Base-by-base conservation (phyloP, 805 yeast species). In the Isabelozyma heimii region DNA sequence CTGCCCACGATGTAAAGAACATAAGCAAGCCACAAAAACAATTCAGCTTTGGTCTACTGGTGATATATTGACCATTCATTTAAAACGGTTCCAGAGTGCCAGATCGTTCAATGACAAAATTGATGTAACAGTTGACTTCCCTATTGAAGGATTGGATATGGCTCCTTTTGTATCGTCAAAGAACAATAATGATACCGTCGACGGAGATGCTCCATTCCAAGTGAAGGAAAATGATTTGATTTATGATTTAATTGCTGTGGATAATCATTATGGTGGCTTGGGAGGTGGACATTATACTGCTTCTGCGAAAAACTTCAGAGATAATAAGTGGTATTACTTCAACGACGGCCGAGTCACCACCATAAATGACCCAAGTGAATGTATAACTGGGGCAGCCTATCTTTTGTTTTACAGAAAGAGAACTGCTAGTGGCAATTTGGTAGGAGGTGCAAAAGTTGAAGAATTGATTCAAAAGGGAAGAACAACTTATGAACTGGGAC, bases 251-350 rank as follows among this genome's bases (percentile, higher is more conserved):
- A 77, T 89, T 58, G 98, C 94, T 0, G 97, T 94, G 17, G 98
- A 91, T 63, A 94, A 92, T 63, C 99, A 94, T 62, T 91, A 78
- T 63, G 99, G 98, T 45, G 97, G 97, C 0, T 73, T 92, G 15
- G 97, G 98, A 0, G 98, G 98, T 4, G 98, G 99, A 1, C 98
- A 94, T 71, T 92, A 94, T 66, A 94, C 99, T 1, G 88, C 98
- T 0, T 86, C 83, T 59, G 97, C 81, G 0, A 87, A 85, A 63
- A 91, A 91, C 60, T 85, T 82, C 64, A 75, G 82, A 40, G 95
- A 89, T 59, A 71, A 71, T 16, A 75, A 82, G 49, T 94, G 98
- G 98, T 90, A 91, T 62, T 87, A 91, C 62, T 92, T 79, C 64
- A 91, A 92, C 62, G 99, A 92, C 63, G 83, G 96, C 1, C 69